Conservation (phyloP, 148 eudicot species). For the Camellia granthamiana region DNA sequence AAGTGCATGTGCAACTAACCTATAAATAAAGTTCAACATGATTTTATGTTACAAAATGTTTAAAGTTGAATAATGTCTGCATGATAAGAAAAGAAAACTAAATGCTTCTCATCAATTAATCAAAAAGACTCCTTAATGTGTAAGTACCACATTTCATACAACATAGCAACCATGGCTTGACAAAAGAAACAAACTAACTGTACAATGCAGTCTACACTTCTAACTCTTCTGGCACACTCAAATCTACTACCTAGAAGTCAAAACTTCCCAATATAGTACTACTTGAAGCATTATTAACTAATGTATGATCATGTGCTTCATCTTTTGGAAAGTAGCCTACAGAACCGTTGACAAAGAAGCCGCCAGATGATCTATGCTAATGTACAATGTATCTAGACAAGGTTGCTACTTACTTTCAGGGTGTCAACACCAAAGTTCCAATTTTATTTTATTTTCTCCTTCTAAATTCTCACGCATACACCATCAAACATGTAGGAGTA, state of each 20-base stretch:
- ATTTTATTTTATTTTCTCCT: not conserved
- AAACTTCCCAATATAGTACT: not conserved
- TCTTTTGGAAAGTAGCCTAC: not conserved
- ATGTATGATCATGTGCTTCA: not conserved
- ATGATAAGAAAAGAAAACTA: not conserved
- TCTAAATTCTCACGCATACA: not conserved
- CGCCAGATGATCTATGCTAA: not conserved
- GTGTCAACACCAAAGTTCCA: not conserved
- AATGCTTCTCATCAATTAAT: slow-evolving; percentile 4
- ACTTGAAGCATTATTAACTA: not conserved
- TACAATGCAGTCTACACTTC: not conserved
- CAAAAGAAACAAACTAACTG: not conserved
- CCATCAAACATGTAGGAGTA: not conserved
- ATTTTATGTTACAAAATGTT: slow-evolving; percentile 12
- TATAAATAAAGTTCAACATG: slow-evolving; percentile 25
- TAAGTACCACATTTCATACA: not conserved
- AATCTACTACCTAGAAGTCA: not conserved
- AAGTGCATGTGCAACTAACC: slow-evolving; percentile 82
- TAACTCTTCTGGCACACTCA: not conserved
- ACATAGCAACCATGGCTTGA: not conserved
- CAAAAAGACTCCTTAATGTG: not conserved
- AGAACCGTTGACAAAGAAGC: not conserved
- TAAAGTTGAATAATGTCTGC: not conserved
- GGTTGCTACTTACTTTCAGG: not conserved
- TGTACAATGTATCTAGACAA: not conserved